Conservation (phyloP, 2,329 filamentous ascomycete genomes). For the Colletotrichum sp. region DNA sequence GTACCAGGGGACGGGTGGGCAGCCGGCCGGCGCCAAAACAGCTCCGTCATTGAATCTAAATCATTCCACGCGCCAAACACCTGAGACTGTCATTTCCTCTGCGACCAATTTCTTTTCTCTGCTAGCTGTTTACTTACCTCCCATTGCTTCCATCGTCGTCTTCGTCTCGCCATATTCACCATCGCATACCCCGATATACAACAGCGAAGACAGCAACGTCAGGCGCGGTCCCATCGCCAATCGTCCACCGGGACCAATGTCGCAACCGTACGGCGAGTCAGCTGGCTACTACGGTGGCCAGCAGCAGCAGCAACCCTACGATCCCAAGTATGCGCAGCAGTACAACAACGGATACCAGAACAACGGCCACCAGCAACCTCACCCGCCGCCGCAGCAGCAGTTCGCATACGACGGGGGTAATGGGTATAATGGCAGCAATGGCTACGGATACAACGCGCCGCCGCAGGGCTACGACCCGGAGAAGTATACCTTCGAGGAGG, state of each 20-base stretch:
- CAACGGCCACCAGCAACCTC: slow-evolving; percentile 28
- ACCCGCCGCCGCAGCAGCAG: slow-evolving; percentile 24
- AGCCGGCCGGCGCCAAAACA: neutral
- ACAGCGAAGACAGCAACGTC: neutral
- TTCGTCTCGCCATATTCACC: neutral
- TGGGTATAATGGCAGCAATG: slow-evolving; percentile 24
- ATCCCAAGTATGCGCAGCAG: slow-evolving; percentile 31
- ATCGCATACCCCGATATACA: neutral
- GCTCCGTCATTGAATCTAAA: neutral
- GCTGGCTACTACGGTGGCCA: slow-evolving; percentile 20
- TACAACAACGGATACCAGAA: slow-evolving; percentile 26
- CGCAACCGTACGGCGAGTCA: slow-evolving; percentile 16
- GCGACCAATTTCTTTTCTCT: neutral
- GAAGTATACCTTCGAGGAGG: slow-evolving; percentile 73
- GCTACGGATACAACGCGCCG: slow-evolving; percentile 36
- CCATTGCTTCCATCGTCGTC: neutral
- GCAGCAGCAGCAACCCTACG: slow-evolving; percentile 26
- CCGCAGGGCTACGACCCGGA: slow-evolving; percentile 43
- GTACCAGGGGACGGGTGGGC: neutral
- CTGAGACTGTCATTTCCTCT: neutral
- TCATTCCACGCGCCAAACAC: neutral
- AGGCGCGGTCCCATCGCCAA: neutral
- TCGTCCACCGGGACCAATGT: neutral
- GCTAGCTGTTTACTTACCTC: neutral
- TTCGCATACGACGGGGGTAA: neutral